These are phyloP conservation scores for Aspergillus nidulans DNA, from an alignment of 495 filamentous ascomycete species.

Conservation along the genomic window DNA sequence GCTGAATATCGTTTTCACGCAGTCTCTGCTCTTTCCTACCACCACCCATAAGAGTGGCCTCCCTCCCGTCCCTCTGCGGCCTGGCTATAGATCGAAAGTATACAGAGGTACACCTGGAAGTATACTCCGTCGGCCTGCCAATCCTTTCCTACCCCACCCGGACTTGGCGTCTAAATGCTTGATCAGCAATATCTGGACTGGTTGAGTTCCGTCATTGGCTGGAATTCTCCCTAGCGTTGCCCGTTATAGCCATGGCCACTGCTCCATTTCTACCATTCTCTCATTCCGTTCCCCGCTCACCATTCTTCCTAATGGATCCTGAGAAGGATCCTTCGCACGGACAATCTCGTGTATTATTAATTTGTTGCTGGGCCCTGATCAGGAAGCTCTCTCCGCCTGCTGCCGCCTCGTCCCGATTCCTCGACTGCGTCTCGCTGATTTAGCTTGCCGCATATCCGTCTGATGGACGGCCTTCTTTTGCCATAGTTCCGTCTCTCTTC, in stretches of 20 bases:
- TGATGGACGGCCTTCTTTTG: background rate
- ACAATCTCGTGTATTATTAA: too few relatives aligned
- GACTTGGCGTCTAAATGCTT: constrained; percentile 19
- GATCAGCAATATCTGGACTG: background rate
- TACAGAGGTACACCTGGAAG: too few relatives aligned
- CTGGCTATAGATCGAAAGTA: background rate
- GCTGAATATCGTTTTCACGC: background rate
- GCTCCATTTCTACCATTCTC: too few relatives aligned
- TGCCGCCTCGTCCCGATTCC: constrained; percentile 13
- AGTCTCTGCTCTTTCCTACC: too few relatives aligned
- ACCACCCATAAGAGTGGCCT: too few relatives aligned
- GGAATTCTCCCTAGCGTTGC: constrained; percentile 2
- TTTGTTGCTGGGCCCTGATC: constrained; percentile 8
- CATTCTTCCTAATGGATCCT: background rate
- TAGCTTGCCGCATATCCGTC: background rate
- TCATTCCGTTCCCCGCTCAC: background rate
- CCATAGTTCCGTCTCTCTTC: too few relatives aligned
- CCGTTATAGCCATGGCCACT: constrained; percentile 20
- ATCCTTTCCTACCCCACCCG: background rate
- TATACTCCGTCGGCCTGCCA: too few relatives aligned
- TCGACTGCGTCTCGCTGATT: background rate
- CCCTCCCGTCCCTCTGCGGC: too few relatives aligned
- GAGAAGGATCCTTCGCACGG: too few relatives aligned
- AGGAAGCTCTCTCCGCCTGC: constrained; percentile 18
- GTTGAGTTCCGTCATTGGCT: background rate